These are phyloP conservation scores for Botryobasidium botryosum DNA, from an alignment of 768 basidiomycete genomes.

Conservation along the genomic window DNA sequence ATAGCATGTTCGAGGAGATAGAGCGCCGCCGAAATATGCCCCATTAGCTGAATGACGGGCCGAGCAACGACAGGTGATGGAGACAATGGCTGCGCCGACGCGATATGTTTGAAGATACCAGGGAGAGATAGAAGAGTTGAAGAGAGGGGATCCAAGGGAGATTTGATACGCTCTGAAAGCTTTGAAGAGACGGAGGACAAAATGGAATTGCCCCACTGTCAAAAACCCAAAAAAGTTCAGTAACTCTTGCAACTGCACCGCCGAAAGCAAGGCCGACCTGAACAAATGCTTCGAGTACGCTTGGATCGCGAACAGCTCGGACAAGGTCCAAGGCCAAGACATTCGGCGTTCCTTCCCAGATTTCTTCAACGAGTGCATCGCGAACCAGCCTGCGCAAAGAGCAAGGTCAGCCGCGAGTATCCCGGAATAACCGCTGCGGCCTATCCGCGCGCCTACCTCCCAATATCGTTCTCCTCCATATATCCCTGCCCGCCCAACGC, in stretches of 20 bases:
- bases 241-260: constrained; percentile 11
- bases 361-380: constrained; percentile 59
- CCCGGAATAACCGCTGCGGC: not conserved
- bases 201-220: constrained; percentile 34
- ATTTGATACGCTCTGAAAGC: not conserved
- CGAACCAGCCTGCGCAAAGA: constrained; percentile 30
- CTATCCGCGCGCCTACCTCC: constrained; percentile 22
- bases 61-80: constrained; percentile 32
- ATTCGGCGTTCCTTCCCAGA: constrained; percentile 55
- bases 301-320: constrained; percentile 32
- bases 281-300: constrained; percentile 30
- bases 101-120: constrained; percentile 25
- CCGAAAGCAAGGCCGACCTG: constrained; percentile 22
- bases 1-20: constrained; percentile 53
- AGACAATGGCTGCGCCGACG: constrained; percentile 14
- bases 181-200: not conserved
- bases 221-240: not conserved
- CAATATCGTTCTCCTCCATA: constrained; percentile 68
- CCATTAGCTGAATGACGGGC: constrained; percentile 41
- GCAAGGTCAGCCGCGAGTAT: not conserved
- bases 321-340: constrained; percentile 53
- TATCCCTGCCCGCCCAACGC: constrained; percentile 63
- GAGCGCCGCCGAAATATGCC: constrained; percentile 33
- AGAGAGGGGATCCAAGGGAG: constrained; percentile 13
- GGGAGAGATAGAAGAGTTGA: constrained; percentile 25